Base-by-base conservation (phyloP, 179 eudicot genomes). In the Silene vulgaris region DNA sequence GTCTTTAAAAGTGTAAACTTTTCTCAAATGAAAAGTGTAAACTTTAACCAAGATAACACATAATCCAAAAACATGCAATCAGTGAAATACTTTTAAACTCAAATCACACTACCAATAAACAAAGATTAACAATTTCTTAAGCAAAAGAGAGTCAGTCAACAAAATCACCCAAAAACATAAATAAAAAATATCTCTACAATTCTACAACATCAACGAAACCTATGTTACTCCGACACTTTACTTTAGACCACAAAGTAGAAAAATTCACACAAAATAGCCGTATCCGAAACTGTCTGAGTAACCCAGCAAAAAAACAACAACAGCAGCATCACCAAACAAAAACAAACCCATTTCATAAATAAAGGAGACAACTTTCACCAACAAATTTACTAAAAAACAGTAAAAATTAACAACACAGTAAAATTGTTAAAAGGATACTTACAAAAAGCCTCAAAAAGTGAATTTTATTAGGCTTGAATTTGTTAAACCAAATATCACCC, bases 371-470 rank as follows among this genome's bases (percentile, higher is more conserved):
- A 71, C 74, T 71, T 71, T 71, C 9, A 26, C 56, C 57, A 43
- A 40, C 13, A 68, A 17, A 1, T 5, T 35, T 6, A 59, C 23
- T 67, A 35, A 30, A 57, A 4, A 60, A 40, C 12, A 23, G 26
- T 23, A 23, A 23, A 23, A 23, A 23, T 23, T 23, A 23, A 23
- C 26, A 23, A 23, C 26, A 23, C 26, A 23, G 26, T 23, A 23
- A 23, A 23, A 23, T 26, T n/a, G 66, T 8, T 16, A 2, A 2
- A 66, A 19, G 71, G 23, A 7, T 1, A 81, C 88, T 83, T 71
- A 87, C 92, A 74, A 78, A 52, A 43, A 90, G 87, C 61, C 81
- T 84, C 20, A 90, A 32, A 8, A 79, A 43, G 29, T 85, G 82
- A 21, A 17, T 63, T 68, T 81, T 79, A 16, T 80, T 70, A 7